Evolutionary conservation across 2,329 filamentous ascomycete species (phyloP), one percentile per base, ranked within the genome.

Genomic region (Macrophomina phaseolina): DNA sequence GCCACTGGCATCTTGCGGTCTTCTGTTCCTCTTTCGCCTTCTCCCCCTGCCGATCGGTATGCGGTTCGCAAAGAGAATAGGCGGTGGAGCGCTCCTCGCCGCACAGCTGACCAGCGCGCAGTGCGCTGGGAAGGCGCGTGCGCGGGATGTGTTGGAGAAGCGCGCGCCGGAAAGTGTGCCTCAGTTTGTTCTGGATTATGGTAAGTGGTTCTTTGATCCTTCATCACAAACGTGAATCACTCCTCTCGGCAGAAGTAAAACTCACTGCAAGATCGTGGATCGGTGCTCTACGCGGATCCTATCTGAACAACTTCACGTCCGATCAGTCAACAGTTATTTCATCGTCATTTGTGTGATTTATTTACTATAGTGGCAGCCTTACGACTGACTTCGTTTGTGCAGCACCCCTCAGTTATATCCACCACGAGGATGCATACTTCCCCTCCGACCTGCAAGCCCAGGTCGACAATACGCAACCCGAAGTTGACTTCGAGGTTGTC

Each of bases 401-500:
- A 75, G 82, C 82, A 12, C 82, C 82, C 0, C 69, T 83, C 9
- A 77, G 83, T 40, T 81, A 81, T 67, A 77, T 84, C 6, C 75
- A 82, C 72, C 77, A 78, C 7, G 67, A 70, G 30, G 82, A 84
- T 14, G 69, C 71, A 14, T 83, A 83, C 69, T 70, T 74, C 40
- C 82, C 82, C 0, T 79, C 82, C 5, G 81, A 83, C 69, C 73
- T 84, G 48, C 70, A 72, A 28, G 72, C 74, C 0, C 81, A 83
- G 66, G 70, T 84, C 53, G 67, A 71, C 8, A 76, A 84, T 69
- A 80, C 78, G 0, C 73, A 75, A 12, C 81, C 81, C 0, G 69
- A 76, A 34, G 72, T 77, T 14, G 76, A 81, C 68, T 80, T 74
- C 69, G 73, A 73, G 7, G 68, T 71, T 14, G 73, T 80, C 11